A percentile compares a stretch with the other conserved stretches of the same genome.
phyloP scores from a whole-genome alignment of 306 rosid genomes.

The Vicia villosa region DNA sequence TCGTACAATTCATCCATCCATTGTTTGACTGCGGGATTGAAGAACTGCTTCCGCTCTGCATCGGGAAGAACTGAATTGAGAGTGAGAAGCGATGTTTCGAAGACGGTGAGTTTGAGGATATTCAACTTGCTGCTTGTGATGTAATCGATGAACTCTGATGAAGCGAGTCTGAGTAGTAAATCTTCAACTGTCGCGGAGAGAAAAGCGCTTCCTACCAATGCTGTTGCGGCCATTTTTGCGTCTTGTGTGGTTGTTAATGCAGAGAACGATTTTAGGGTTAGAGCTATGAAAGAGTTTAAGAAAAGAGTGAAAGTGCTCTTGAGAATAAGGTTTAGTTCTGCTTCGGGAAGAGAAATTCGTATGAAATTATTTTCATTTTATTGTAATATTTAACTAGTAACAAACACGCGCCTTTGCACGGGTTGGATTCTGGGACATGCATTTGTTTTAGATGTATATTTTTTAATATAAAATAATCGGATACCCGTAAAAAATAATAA shows the following conservation, averaged over 20 bases:
- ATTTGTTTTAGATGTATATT: too few species aligned
- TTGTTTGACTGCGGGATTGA: background rate
- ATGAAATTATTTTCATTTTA: too few species aligned
- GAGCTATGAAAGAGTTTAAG: too few species aligned
- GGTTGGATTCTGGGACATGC: too few species aligned
- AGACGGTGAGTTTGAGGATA: background rate
- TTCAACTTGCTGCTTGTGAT: background rate
- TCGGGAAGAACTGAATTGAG: constrained; percentile 3
- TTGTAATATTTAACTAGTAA: too few species aligned
- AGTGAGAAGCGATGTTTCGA: background rate
- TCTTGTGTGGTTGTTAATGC: background rate
- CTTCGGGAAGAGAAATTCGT: too few species aligned
- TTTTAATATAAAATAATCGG: too few species aligned
- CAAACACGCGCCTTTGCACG: too few species aligned
- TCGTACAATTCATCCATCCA: constrained; percentile 27
- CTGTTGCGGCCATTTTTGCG: background rate
- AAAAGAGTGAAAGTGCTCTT: too few species aligned
- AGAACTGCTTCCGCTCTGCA: background rate
- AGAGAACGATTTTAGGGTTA: background rate
- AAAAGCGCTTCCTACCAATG: constrained; percentile 1
- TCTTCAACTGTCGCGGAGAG: background rate
- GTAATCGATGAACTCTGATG: background rate
- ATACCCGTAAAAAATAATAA: too few species aligned
- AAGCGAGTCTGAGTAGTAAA: too few species aligned
- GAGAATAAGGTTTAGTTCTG: too few species aligned